Conservation (phyloP, 805 yeast species). For the Starmerella khaoyaiensis region DNA sequence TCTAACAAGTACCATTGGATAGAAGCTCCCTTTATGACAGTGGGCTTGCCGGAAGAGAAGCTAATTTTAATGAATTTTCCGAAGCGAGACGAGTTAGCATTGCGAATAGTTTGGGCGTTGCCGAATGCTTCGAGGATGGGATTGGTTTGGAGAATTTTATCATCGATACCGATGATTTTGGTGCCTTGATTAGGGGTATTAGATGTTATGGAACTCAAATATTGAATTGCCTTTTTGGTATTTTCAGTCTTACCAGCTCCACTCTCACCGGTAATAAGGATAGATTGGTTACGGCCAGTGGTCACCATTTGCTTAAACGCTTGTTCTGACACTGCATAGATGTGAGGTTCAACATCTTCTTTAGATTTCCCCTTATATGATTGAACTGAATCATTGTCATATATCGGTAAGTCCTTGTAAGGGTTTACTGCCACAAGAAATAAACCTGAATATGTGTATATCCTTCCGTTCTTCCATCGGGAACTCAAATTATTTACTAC, state of each 20-base stretch:
- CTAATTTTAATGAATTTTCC: conserved; percentile 90
- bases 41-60: conserved; percentile 36
- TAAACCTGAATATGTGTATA: conserved; percentile 89
- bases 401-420: conserved; percentile 60
- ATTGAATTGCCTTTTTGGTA: conserved; percentile 88
- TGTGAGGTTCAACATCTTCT: conserved; percentile 61
- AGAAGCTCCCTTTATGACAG: conserved; percentile 71
- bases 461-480: conserved; percentile 64
- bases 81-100: conserved; percentile 88
- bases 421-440: conserved; percentile 94
- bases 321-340: conserved; percentile 76
- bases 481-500: conserved; percentile 73
- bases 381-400: conserved; percentile 44
- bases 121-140: conserved; percentile 95
- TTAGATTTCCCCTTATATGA: conserved; percentile 39
- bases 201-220: conserved; percentile 58
- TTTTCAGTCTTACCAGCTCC: conserved; percentile 99
- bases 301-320: conserved; percentile 65
- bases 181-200: background rate
- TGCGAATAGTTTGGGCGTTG: conserved; percentile 88
- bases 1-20: conserved; percentile 91
- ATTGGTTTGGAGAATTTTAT: conserved; percentile 80
- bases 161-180: conserved; percentile 64
- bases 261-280: conserved; percentile 94
- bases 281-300: conserved; percentile 68